Conservation (phyloP, 371 early-diverging fungal genomes). For the Mucor indicus region DNA sequence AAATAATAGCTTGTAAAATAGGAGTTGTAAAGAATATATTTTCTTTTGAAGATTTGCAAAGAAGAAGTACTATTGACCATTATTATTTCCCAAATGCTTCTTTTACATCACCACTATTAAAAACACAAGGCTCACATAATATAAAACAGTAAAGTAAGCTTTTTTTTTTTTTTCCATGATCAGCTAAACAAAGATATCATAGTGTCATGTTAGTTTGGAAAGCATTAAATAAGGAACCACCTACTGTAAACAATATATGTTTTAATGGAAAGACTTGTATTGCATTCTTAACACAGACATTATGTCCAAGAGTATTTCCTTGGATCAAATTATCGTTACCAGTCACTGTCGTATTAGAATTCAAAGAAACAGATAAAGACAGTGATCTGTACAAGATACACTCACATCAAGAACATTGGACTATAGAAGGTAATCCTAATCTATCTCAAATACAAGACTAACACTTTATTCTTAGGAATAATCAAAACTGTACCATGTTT, state of each 20-base stretch:
- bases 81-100: slow-evolving; percentile 39
- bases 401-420: slow-evolving; percentile 54
- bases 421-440: slow-evolving; percentile 35
- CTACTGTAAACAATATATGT: slow-evolving; percentile 40
- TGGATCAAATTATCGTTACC: slow-evolving; percentile 43
- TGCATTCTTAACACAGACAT: slow-evolving; percentile 40
- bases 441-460: background rate
- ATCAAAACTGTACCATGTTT: slow-evolving; percentile 54
- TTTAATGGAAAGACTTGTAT: slow-evolving; percentile 42
- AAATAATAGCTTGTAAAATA: slow-evolving; percentile 4
- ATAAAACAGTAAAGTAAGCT: slow-evolving; percentile 34
- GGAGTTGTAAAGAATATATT: slow-evolving; percentile 35
- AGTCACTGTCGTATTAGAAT: slow-evolving; percentile 44
- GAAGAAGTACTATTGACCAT: slow-evolving; percentile 34
- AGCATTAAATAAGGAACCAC: slow-evolving; percentile 46
- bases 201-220: slow-evolving; percentile 53
- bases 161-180: background rate
- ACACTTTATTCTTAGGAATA: slow-evolving; percentile 28
- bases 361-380: slow-evolving; percentile 33
- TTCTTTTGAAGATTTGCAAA: slow-evolving; percentile 33
- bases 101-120: slow-evolving; percentile 48
- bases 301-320: slow-evolving; percentile 50
- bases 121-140: slow-evolving; percentile 46
- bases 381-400: slow-evolving; percentile 42
- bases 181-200: background rate